These are phyloP conservation scores for Cladosporium phlei DNA, from an alignment of 2,329 filamentous ascomycete genomes.

Conservation along the genomic window DNA sequence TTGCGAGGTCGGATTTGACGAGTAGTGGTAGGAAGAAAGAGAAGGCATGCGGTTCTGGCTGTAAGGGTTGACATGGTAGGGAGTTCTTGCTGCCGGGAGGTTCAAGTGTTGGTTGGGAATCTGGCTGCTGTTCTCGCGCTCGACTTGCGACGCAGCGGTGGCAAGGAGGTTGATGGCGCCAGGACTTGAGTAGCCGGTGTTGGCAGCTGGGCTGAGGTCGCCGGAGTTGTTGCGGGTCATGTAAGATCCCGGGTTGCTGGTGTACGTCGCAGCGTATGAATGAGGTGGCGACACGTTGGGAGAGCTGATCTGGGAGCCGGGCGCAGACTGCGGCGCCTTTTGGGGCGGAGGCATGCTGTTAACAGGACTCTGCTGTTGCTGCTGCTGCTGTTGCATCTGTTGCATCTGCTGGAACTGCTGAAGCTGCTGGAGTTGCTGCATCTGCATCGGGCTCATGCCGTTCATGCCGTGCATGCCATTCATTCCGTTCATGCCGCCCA, in stretches of 20 bases:
- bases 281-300: constrained; percentile 94
- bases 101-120: constrained; percentile 38
- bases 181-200: constrained; percentile 32
- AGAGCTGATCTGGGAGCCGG: constrained; percentile 79
- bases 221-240: constrained; percentile 52
- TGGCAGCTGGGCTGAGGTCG: constrained; percentile 44
- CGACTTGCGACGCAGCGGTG: constrained; percentile 62
- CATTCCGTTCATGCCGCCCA: constrained; percentile 14
- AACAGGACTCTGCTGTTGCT: constrained; percentile 21
- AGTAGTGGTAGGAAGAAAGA: constrained; percentile 68
- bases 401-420: constrained; percentile 12
- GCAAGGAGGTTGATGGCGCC: constrained; percentile 66
- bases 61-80: constrained; percentile 44
- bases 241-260: constrained; percentile 54
- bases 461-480: constrained; percentile 13
- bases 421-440: constrained; percentile 13
- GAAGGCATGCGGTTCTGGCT: constrained; percentile 64
- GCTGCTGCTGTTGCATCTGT: constrained; percentile 10
- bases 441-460: constrained; percentile 19
- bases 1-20: constrained; percentile 48
- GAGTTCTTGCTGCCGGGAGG: constrained; percentile 26
- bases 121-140: constrained; percentile 52
- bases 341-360: constrained; percentile 76
- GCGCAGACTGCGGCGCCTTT: constrained; percentile 79
- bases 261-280: constrained; percentile 62